Evolutionary conservation across 2,329 filamentous ascomycete genomes (phyloP).

Genomic region (Colletotrichum tanaceti): DNA sequence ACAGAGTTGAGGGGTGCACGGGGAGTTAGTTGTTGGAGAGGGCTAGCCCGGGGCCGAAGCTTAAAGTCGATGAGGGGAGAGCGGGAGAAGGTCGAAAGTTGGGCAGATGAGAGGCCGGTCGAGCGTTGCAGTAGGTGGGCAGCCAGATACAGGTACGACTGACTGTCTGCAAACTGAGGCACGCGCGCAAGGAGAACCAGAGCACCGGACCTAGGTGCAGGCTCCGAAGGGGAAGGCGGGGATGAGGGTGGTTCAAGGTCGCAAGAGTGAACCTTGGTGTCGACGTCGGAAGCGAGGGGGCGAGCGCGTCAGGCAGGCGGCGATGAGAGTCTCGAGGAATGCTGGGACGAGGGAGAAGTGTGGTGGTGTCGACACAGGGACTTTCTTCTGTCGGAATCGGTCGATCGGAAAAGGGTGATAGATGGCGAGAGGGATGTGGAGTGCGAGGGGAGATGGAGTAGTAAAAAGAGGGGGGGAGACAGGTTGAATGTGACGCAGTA

Average conservation of each 20-base stretch:
- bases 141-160: constrained; percentile 6
- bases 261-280: constrained; percentile 7
- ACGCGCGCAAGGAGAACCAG: constrained; percentile 13
- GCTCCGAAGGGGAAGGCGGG: constrained; percentile 26
- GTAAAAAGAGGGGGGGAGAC: neutral
- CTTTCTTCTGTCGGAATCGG: constrained; percentile 13
- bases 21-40: constrained; percentile 21
- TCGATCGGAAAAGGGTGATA: constrained; percentile 7
- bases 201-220: neutral
- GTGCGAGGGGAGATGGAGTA: constrained; percentile 5
- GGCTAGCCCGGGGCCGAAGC: constrained; percentile 25
- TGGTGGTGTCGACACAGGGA: constrained; percentile 16
- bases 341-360: constrained; percentile 31
- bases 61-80: constrained; percentile 32
- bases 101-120: constrained; percentile 20
- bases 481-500: constrained; percentile 34
- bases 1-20: constrained; percentile 41
- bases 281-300: constrained; percentile 11
- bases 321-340: constrained; percentile 20
- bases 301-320: constrained; percentile 19
- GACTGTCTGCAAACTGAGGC: constrained; percentile 15
- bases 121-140: neutral
- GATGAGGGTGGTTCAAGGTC: constrained; percentile 26
- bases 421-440: constrained; percentile 16
- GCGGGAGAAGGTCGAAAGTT: constrained; percentile 18